These are phyloP conservation scores for Colletotrichum sp. DNA, from an alignment of 2,329 filamentous ascomycete species.

Conservation along the genomic window DNA sequence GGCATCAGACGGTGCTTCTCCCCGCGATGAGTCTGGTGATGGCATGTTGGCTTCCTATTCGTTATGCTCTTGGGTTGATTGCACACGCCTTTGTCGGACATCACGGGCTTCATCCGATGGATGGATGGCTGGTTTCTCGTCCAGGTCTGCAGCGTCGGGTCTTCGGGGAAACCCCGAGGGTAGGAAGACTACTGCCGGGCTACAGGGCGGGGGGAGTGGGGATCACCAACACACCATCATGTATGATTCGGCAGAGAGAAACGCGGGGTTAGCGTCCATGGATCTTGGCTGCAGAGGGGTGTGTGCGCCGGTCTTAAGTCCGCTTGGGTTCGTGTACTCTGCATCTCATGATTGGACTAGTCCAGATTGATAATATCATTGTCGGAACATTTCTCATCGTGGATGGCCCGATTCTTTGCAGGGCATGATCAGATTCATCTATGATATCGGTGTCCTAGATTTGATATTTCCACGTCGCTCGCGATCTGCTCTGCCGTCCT, in stretches of 20 bases:
- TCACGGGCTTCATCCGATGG: background rate
- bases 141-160: background rate
- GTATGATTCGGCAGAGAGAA: background rate
- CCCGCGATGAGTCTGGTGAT: background rate
- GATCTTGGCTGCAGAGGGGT: background rate
- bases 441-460: background rate
- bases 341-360: background rate
- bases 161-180: background rate
- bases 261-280: background rate
- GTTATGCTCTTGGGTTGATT: background rate
- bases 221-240: background rate
- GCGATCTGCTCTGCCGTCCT: accelerated
- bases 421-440: background rate
- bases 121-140: background rate
- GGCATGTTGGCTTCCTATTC: background rate
- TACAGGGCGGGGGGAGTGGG: background rate
- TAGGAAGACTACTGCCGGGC: background rate
- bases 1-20: background rate
- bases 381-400: background rate
- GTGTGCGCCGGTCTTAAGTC: background rate
- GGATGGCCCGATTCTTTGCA: background rate
- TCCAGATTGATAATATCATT: background rate
- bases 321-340: background rate
- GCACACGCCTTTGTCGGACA: background rate
- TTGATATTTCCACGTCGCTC: background rate